phyloP scores from a whole-genome alignment of 169 alveolate genomes.

The Sarcocystis neurona region DNA sequence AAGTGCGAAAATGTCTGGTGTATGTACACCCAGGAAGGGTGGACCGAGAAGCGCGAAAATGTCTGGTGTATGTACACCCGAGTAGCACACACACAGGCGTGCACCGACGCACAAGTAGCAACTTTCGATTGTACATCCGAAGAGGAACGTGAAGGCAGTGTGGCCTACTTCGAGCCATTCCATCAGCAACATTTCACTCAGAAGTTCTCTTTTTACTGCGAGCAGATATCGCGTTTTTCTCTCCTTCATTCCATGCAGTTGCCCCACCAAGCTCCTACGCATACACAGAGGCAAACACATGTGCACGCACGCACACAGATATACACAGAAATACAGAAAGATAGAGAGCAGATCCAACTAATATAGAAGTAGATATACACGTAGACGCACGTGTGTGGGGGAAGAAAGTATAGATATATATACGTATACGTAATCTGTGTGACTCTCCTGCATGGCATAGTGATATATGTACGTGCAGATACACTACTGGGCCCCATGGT shows the following conservation, averaged over 20 bases:
- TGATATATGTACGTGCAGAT: background rate
- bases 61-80: no score
- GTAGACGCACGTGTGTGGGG: background rate
- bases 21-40: no score
- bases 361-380: background rate
- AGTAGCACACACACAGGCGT: no score
- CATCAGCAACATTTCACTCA: conserved; percentile 79
- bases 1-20: no score
- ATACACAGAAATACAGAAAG: background rate
- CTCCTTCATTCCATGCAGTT: conserved; percentile 74
- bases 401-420: background rate
- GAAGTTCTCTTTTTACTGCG: conserved; percentile 82
- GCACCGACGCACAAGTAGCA: no score
- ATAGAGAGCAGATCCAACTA: background rate
- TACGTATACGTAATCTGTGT: background rate
- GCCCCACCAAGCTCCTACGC: conserved; percentile 56
- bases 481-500: background rate
- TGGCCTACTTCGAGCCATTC: conserved; percentile 84
- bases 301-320: background rate
- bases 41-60: no score
- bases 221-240: conserved; percentile 77
- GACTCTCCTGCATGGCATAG: no score
- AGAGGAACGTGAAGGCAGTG: background rate
- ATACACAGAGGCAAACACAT: background rate
- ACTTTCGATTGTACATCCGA: no score